Evolutionary conservation across 1,284 basidiomycete genomes (phyloP).

Genomic region (Sanghuangporus weigelae): DNA sequence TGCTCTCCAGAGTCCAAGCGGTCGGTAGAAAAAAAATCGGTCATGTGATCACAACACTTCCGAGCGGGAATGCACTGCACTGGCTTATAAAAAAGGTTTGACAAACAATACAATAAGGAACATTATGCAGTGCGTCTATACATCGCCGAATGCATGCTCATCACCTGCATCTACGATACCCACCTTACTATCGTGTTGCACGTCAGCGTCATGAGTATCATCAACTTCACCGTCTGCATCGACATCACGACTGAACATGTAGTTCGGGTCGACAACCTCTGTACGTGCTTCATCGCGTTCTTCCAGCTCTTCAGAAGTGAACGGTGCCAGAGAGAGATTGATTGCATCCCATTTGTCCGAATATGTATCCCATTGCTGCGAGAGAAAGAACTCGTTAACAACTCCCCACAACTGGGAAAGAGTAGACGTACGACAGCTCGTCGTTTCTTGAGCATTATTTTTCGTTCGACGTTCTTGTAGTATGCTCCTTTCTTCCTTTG

Average conservation of each 20-base stretch:
- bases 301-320: constrained; percentile 46
- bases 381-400: constrained; percentile 8
- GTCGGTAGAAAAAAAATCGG: constrained; percentile 14
- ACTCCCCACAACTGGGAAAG: not conserved
- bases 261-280: constrained; percentile 51
- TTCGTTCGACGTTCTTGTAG: constrained; percentile 83
- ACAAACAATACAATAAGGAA: not conserved
- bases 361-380: constrained; percentile 49
- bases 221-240: constrained; percentile 22
- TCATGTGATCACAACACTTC: not conserved
- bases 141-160: not conserved
- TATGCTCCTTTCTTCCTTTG: constrained; percentile 62
- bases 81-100: not conserved
- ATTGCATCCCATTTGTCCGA: constrained; percentile 77
- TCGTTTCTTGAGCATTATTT: constrained; percentile 83
- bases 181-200: not conserved
- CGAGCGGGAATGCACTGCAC: no score
- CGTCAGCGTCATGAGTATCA: constrained; percentile 8
- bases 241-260: constrained; percentile 29
- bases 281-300: constrained; percentile 48
- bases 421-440: constrained; percentile 58
- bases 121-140: not conserved
- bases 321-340: constrained; percentile 50
- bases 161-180: constrained; percentile 2
- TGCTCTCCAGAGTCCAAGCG: no score